phyloP scores from a whole-genome alignment of 257 asterid species.

The Salvia rosmarinus region DNA sequence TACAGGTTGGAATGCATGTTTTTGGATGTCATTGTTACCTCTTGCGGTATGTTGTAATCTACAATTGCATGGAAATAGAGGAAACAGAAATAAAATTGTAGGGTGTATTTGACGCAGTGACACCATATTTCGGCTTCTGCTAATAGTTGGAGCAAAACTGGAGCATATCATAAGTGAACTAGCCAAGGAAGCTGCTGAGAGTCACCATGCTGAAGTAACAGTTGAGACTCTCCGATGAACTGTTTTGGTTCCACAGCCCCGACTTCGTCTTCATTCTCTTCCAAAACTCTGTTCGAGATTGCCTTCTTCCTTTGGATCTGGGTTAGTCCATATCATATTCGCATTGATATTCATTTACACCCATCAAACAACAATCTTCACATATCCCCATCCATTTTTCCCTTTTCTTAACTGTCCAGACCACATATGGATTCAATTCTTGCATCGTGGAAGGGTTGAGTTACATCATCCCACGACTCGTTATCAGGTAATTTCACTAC shows the following conservation, averaged over 20 bases:
- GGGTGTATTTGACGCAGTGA: background rate
- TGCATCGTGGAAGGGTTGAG: conserved; percentile 85
- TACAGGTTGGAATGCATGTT: conserved; percentile 94
- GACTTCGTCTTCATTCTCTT: conserved; percentile 77
- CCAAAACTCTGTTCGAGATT: conserved; percentile 83
- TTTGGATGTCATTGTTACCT: conserved; percentile 91
- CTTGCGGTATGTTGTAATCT: conserved; percentile 53
- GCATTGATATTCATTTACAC: background rate
- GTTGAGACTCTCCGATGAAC: conserved; percentile 76
- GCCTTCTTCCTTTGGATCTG: conserved; percentile 90
- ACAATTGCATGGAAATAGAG: background rate
- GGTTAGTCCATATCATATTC: conserved; percentile 44
- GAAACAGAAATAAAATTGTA: background rate
- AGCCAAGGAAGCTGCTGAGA: conserved; percentile 56
- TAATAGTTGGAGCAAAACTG: conserved; percentile 81
- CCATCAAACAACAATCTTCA: background rate
- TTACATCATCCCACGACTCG: conserved; percentile 67
- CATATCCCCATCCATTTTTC: too few species aligned
- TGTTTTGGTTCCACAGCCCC: conserved; percentile 82
- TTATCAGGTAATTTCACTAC: conserved; percentile 55
- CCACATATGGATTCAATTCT: conserved; percentile 75
- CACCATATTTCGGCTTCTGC: conserved; percentile 55
- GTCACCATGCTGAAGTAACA: conserved; percentile 29
- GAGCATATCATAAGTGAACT: conserved; percentile 79
- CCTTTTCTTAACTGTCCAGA: conserved; percentile 35